Evolutionary conservation across 495 filamentous ascomycete genomes (phyloP).

Genomic region (Parathielavia appendiculata): DNA sequence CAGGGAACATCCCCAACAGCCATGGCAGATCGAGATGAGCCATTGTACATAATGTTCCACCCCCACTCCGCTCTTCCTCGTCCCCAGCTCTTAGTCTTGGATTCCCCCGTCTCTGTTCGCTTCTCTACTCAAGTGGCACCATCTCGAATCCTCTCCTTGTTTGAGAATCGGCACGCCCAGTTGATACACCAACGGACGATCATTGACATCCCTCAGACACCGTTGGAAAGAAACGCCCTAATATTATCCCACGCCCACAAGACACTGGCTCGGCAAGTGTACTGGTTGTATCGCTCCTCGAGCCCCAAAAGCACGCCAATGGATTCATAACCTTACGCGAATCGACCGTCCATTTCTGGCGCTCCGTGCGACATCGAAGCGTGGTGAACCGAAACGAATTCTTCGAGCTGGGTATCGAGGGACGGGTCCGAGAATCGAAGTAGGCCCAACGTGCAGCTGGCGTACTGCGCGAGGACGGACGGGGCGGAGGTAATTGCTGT

Average conservation of each 20-base stretch:
- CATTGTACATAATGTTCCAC: constrained; percentile 20
- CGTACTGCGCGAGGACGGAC: background rate
- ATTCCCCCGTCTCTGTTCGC: constrained; percentile 5
- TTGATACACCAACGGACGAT: constrained; percentile 12
- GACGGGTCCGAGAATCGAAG: background rate
- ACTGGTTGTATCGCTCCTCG: background rate
- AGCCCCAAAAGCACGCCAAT: constrained; percentile 5
- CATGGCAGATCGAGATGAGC: constrained; percentile 13
- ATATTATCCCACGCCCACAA: background rate
- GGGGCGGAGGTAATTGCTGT: background rate
- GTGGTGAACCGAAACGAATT: background rate
- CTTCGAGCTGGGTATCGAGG: constrained; percentile 3
- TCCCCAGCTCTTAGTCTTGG: constrained; percentile 1
- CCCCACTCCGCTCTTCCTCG: constrained; percentile 13
- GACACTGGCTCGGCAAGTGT: background rate
- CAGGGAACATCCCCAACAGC: background rate
- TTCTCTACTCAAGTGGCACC: constrained; percentile 11
- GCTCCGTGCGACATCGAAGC: background rate
- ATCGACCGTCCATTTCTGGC: background rate
- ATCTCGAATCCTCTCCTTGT: constrained; percentile 26
- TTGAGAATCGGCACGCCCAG: constrained; percentile 17
- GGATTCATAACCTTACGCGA: constrained; percentile 6
- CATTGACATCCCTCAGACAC: background rate
- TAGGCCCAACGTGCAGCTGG: background rate
- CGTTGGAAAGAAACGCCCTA: background rate